phyloP scores from a whole-genome alignment of 2,329 filamentous ascomycete genomes.

The Xylariales sp. region DNA sequence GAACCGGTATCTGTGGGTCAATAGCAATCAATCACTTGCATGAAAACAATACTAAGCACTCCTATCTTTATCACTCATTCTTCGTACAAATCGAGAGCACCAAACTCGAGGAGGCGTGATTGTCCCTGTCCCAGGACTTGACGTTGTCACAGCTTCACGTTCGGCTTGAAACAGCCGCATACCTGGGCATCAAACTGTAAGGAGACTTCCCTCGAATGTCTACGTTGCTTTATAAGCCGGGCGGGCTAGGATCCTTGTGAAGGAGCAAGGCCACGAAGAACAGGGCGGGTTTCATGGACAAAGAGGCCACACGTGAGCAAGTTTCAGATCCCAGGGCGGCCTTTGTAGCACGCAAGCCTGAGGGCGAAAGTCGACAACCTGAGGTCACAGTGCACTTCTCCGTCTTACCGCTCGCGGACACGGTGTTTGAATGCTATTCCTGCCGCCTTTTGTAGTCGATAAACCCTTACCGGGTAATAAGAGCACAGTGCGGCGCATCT shows the following conservation, averaged over 20 bases:
- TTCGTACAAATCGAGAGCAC: background rate
- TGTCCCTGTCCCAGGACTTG: background rate
- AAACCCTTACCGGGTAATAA: no score
- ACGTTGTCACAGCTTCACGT: background rate
- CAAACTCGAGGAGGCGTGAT: background rate
- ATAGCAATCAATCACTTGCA: background rate
- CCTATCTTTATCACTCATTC: background rate
- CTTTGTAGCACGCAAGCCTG: background rate
- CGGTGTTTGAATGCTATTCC: background rate
- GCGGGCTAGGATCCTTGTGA: background rate
- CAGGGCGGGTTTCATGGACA: slow-evolving; percentile 6
- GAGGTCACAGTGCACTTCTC: background rate
- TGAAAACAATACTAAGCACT: background rate
- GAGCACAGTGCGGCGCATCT: no score
- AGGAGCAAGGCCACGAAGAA: background rate
- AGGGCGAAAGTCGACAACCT: background rate
- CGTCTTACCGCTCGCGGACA: background rate
- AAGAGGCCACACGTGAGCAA: slow-evolving; percentile 4
- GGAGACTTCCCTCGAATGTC: background rate
- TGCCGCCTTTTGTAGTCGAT: background rate
- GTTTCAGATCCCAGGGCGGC: slow-evolving; percentile 2
- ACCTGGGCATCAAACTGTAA: background rate
- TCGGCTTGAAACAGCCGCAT: background rate
- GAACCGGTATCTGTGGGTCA: slow-evolving; percentile 11
- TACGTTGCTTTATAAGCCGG: background rate